Conservation (phyloP, 306 rosid species). For the Oemleria cerasiformis region DNA sequence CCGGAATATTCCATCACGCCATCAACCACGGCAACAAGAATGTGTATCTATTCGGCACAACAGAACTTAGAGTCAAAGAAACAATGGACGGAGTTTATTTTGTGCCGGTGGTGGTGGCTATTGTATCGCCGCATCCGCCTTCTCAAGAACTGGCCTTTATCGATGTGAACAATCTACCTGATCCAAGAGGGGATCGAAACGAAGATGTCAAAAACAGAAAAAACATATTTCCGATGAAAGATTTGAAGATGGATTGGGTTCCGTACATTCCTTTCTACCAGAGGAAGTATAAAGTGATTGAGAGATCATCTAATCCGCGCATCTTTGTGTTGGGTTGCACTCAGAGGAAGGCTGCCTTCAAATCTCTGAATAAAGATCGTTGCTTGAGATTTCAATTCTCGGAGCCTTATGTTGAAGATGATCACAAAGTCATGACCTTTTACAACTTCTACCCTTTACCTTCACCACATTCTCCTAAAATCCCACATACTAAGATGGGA, state of each 20-base stretch:
- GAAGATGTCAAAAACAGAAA: constrained; percentile 41
- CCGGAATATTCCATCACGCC: constrained; percentile 46
- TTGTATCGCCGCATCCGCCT: constrained; percentile 81
- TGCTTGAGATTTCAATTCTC: not conserved
- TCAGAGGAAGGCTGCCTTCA: constrained; percentile 48
- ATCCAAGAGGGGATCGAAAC: too few relatives aligned
- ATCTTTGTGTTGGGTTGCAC: constrained; percentile 74
- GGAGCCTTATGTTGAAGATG: not conserved
- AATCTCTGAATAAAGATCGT: not conserved
- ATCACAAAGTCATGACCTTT: not conserved
- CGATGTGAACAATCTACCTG: not conserved
- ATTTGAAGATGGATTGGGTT: constrained; percentile 91
- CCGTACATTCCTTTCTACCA: constrained; percentile 58
- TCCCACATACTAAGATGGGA: too few relatives aligned
- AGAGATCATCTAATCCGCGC: constrained; percentile 52
- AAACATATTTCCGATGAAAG: constrained; percentile 67
- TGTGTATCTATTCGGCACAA: constrained; percentile 60
- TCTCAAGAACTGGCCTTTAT: constrained; percentile 77
- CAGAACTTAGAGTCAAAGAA: not conserved
- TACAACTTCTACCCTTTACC: too few relatives aligned
- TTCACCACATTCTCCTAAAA: too few relatives aligned
- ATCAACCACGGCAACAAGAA: constrained; percentile 25
- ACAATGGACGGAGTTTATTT: not conserved
- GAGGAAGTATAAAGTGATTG: not conserved
- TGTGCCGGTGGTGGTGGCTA: constrained; percentile 10